Conservation (phyloP, 495 filamentous ascomycete species). For the Annulohypoxylon bovei region DNA sequence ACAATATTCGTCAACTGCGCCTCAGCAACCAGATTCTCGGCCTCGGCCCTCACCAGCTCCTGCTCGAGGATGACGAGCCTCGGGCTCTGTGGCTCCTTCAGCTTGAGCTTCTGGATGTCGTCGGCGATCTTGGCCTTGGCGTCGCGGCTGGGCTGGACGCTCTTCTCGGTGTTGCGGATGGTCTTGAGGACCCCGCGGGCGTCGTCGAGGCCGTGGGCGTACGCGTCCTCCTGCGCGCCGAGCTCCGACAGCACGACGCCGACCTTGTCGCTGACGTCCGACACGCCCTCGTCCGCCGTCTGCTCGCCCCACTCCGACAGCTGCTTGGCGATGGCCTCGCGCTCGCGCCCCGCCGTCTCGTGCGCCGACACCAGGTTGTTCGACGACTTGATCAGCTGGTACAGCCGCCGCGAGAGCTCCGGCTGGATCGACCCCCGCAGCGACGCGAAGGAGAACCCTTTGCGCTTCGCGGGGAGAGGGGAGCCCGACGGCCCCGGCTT, state of each 20-base stretch:
- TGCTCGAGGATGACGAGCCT: slow-evolving; percentile 87
- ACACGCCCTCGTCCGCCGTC: slow-evolving; percentile 84
- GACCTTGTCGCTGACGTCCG: slow-evolving; percentile 91
- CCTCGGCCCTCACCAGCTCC: slow-evolving; percentile 94
- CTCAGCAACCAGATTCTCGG: slow-evolving; percentile 94
- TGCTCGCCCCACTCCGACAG: slow-evolving; percentile 97
- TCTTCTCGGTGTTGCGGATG: slow-evolving; percentile 90
- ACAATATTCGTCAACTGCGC: slow-evolving; percentile 95
- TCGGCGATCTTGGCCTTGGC: slow-evolving; percentile 84
- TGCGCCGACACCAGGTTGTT: slow-evolving; percentile 85
- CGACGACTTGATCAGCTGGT: slow-evolving; percentile 89
- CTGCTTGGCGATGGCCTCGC: slow-evolving; percentile 82
- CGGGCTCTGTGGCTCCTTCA: slow-evolving; percentile 83
- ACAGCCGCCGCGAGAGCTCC: slow-evolving; percentile 83
- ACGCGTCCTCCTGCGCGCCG: slow-evolving; percentile 89
- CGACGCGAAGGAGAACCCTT: slow-evolving; percentile 77
- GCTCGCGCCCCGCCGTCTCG: slow-evolving; percentile 82
- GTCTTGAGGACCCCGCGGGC: slow-evolving; percentile 81
- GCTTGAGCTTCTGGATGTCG: slow-evolving; percentile 88
- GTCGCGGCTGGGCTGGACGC: slow-evolving; percentile 90
- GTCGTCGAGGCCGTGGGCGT: slow-evolving; percentile 87
- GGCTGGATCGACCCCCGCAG: slow-evolving; percentile 85
- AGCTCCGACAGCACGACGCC: slow-evolving; percentile 91
- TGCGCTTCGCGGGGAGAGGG: slow-evolving; percentile 32
- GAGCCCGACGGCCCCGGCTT: slow-evolving; percentile 59